Evolutionary conservation across 139 green algal genomes (phyloP).

Genomic region (Eudorina sp.): DNA sequence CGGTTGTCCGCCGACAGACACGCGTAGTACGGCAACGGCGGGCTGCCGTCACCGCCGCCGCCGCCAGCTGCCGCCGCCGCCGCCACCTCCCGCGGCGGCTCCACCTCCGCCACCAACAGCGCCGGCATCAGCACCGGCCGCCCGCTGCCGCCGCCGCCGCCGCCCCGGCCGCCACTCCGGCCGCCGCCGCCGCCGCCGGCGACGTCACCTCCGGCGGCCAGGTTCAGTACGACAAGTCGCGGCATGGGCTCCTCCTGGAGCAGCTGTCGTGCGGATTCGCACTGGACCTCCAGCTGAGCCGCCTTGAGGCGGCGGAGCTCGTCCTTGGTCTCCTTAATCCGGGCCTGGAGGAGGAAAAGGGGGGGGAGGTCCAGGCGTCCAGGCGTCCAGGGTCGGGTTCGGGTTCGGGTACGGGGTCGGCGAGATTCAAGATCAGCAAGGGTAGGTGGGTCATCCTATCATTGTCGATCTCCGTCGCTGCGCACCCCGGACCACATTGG

Average conservation of each 20-base stretch:
- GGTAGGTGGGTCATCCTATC: too few relatives aligned
- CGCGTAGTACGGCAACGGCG: slow-evolving; percentile 54
- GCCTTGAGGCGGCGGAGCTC: slow-evolving; percentile 18
- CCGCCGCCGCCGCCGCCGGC: background rate
- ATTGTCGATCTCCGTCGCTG: too few relatives aligned
- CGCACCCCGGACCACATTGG: too few relatives aligned
- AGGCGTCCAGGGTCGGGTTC: too few relatives aligned
- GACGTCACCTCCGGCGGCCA: slow-evolving; percentile 42
- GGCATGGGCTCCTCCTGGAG: background rate
- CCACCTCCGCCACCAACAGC: slow-evolving; percentile 55
- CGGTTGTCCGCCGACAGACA: slow-evolving; percentile 82
- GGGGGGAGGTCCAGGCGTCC: too few relatives aligned
- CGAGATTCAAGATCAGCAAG: too few relatives aligned
- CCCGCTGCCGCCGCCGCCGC: slow-evolving; percentile 46
- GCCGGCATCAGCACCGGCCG: slow-evolving; percentile 65
- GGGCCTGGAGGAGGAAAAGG: slow-evolving; percentile 28
- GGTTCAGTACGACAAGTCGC: slow-evolving; percentile 67
- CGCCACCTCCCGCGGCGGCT: slow-evolving; percentile 23
- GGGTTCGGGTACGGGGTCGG: too few relatives aligned
- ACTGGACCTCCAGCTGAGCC: background rate
- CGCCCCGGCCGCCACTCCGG: background rate
- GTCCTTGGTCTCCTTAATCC: slow-evolving; percentile 44
- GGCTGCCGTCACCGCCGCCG: background rate
- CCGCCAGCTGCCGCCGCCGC: background rate
- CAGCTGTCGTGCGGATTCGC: background rate